These are phyloP conservation scores for Monilinia fructicola DNA, from an alignment of 2,329 filamentous ascomycete genomes.

Conservation along the genomic window DNA sequence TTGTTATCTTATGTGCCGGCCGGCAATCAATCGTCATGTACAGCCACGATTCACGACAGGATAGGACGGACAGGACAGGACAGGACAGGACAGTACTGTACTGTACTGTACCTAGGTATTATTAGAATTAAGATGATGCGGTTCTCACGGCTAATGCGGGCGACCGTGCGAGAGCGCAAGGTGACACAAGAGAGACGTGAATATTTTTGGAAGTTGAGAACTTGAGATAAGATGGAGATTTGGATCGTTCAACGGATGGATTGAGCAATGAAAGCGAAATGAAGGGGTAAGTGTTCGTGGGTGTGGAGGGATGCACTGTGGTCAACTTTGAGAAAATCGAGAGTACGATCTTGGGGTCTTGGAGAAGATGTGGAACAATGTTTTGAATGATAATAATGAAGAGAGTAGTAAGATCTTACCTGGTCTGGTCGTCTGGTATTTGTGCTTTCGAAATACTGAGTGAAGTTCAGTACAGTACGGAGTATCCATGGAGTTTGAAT, in stretches of 20 bases:
- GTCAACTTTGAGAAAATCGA: too few relatives aligned
- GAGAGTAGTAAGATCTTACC: too few relatives aligned
- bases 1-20: background rate
- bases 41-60: background rate
- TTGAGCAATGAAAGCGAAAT: constrained; percentile 10
- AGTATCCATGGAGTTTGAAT: background rate
- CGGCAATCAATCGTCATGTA: background rate
- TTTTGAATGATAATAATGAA: background rate
- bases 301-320: background rate
- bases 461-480: too few relatives aligned
- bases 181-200: background rate
- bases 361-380: too few relatives aligned
- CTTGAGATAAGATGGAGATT: background rate
- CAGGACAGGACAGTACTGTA: too few relatives aligned
- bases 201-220: background rate
- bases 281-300: background rate
- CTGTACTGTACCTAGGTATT: too few relatives aligned
- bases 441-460: background rate
- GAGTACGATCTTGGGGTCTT: background rate
- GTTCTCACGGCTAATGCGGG: constrained; percentile 8
- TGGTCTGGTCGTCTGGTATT: background rate
- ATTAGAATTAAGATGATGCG: background rate
- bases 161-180: background rate
- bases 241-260: too few relatives aligned
- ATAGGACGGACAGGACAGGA: too few relatives aligned